These are phyloP conservation scores for Tricholoma bakamatsutake DNA, from an alignment of 768 basidiomycete species.

Conservation along the genomic window DNA sequence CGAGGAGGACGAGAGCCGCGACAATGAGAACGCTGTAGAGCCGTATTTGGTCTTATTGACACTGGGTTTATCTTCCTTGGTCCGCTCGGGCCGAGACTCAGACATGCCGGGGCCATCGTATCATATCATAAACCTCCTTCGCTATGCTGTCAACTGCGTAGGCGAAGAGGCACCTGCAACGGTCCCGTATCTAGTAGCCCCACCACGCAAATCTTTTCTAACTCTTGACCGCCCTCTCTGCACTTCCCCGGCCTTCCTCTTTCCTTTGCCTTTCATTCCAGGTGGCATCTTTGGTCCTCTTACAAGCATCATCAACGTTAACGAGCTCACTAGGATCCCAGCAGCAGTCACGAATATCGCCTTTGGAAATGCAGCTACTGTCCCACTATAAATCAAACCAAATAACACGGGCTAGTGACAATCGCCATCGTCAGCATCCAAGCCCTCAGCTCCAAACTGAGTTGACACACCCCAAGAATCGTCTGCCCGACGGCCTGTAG, in stretches of 20 bases:
- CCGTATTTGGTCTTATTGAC: slow-evolving; percentile 20
- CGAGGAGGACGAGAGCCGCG: slow-evolving; percentile 13
- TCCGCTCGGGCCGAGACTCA: not conserved
- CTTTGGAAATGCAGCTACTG: slow-evolving; percentile 65
- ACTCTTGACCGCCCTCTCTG: slow-evolving; percentile 41
- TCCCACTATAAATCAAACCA: slow-evolving; percentile 62
- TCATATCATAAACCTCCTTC: too few relatives aligned
- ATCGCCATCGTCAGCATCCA: slow-evolving; percentile 4
- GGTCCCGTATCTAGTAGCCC: slow-evolving; percentile 23
- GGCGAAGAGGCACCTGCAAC: slow-evolving; percentile 4
- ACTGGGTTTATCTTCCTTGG: not conserved
- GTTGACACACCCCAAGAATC: slow-evolving; percentile 43
- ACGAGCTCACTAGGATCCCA: slow-evolving; percentile 37
- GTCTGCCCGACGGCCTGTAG: slow-evolving; percentile 65
- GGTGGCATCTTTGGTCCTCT: slow-evolving; percentile 29
- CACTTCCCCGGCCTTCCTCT: slow-evolving; percentile 20
- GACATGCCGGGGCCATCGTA: not conserved
- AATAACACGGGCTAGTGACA: slow-evolving; percentile 57
- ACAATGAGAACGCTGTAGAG: slow-evolving; percentile 10
- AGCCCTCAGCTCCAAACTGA: not conserved
- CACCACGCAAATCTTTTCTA: slow-evolving; percentile 43
- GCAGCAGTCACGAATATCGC: slow-evolving; percentile 60
- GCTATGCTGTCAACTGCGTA: not conserved
- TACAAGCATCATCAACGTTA: slow-evolving; percentile 33
- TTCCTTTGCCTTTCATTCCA: slow-evolving; percentile 12